Evolutionary conservation across 768 basidiomycete genomes (phyloP), one percentile per base, ranked within the genome.

Genomic region (Hortiboletus flavorubellus): DNA sequence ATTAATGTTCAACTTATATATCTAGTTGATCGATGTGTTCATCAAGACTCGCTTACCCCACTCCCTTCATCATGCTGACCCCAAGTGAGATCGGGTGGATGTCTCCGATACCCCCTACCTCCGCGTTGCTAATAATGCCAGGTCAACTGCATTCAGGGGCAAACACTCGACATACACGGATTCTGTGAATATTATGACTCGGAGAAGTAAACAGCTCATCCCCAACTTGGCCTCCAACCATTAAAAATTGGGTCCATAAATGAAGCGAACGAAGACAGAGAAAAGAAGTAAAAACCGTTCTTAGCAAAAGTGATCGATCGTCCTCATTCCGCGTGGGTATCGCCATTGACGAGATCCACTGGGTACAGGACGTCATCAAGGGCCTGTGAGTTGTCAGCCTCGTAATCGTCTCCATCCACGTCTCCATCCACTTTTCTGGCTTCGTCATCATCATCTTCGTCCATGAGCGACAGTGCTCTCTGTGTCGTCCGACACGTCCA

Each of bases 401-500:
- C 60, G 8, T 46, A 1, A 8, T 55, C 33, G 2, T 44, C 53
- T 2, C 64, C 68, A 16, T 66, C 69, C 8, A 8, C 45, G 4
- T 0, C 7, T 33, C 8, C 46, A 2, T 41, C 40, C 8, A 0
- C 47, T 21, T 34, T 52, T 0, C 46, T 31, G 15, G 26, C 7
- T 0, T 62, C 57, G 0, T 69, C 73, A 0, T 67, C 68, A 0
- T 86, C 86, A 0, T 89, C 87, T 0, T 89, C 86, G 1, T 80
- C 83, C 70, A 85, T 78, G 48, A 91, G 69, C 59, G 78, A 71
- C 53, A 80, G 78, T 26, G 89, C 88, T 52, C 79, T 81, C 89
- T 91, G 65, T 59, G 8, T 48, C 8, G 41, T 45, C 62, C 55
- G 55, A 40, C 60, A 54, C 26, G 26, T 6, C 11, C 23, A 45